Evolutionary conservation across 2,329 filamentous ascomycete genomes (phyloP).

Genomic region (Harringtonia lauricola): DNA sequence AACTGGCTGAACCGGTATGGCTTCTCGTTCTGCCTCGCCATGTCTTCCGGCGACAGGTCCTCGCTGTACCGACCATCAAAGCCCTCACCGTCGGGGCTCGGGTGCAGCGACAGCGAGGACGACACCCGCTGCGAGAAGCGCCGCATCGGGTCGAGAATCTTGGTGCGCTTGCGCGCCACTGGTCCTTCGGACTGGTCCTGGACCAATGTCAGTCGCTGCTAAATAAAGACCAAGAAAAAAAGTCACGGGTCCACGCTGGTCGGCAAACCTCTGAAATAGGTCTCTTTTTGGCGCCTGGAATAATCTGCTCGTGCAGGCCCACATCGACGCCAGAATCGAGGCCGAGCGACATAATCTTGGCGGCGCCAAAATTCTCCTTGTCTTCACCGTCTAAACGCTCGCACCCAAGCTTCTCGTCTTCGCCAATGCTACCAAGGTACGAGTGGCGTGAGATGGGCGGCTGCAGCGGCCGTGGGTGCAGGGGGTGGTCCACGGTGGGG

Average conservation of each 20-base stretch:
- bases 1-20: slow-evolving; percentile 4
- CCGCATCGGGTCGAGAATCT: slow-evolving; percentile 8
- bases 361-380: not conserved
- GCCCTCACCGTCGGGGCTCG: not conserved
- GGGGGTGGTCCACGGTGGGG: slow-evolving; percentile 10
- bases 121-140: slow-evolving; percentile 11
- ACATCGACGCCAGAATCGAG: not conserved
- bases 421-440: not conserved
- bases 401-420: not conserved
- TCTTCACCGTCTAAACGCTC: not conserved
- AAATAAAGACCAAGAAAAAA: not conserved
- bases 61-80: not conserved
- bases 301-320: not conserved
- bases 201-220: not conserved
- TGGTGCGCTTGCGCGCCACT: slow-evolving; percentile 7
- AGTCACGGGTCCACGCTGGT: not conserved
- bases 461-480: slow-evolving; percentile 12
- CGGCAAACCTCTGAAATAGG: slow-evolving; percentile 5
- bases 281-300: slow-evolving; percentile 5
- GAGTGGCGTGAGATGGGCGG: not conserved
- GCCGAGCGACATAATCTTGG: not conserved
- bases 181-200: not conserved
- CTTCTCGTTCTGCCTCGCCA: slow-evolving; percentile 6
- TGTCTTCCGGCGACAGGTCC: slow-evolving; percentile 7
- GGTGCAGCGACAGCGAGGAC: slow-evolving; percentile 6